These are phyloP conservation scores for Kodamaea anthophila DNA, from an alignment of 1,139 yeast genomes.

Conservation along the genomic window DNA sequence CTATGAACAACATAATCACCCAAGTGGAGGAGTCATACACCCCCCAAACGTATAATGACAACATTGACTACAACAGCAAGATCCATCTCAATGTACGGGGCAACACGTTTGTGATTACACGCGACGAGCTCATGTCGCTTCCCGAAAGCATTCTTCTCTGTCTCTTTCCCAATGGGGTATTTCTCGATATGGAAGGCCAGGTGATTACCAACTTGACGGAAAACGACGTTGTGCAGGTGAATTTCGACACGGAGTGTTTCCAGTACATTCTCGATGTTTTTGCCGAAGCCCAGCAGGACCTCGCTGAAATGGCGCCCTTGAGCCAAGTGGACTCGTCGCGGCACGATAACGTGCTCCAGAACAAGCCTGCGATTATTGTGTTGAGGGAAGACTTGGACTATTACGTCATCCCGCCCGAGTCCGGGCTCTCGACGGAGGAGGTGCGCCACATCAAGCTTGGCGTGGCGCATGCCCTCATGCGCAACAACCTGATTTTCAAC, in stretches of 20 bases:
- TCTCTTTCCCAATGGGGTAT: constrained; percentile 84
- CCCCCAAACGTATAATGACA: constrained; percentile 15
- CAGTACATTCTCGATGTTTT: constrained; percentile 72
- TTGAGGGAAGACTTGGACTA: constrained; percentile 91
- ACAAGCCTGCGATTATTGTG: constrained; percentile 88
- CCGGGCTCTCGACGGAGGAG: constrained; percentile 43
- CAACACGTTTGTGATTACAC: constrained; percentile 56
- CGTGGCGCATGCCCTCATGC: constrained; percentile 51
- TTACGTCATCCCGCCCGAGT: constrained; percentile 75
- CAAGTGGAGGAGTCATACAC: constrained; percentile 49
- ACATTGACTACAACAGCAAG: constrained; percentile 53
- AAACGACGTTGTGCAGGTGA: constrained; percentile 69
- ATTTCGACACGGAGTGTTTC: constrained; percentile 83
- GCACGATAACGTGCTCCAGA: constrained; percentile 52
- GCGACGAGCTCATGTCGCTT: constrained; percentile 83
- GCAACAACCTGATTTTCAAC: constrained; percentile 60
- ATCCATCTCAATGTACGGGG: constrained; percentile 68
- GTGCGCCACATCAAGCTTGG: constrained; percentile 62
- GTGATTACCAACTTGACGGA: constrained; percentile 74
- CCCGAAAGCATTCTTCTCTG: constrained; percentile 89
- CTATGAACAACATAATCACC: constrained; percentile 42
- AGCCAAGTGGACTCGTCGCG: constrained; percentile 20
- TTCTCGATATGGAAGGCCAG: constrained; percentile 66
- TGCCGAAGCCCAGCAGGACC: constrained; percentile 39
- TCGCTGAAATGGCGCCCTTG: constrained; percentile 22